Conservation (phyloP, 169 alveolate genomes). For the Prorocentrum cordatum region DNA sequence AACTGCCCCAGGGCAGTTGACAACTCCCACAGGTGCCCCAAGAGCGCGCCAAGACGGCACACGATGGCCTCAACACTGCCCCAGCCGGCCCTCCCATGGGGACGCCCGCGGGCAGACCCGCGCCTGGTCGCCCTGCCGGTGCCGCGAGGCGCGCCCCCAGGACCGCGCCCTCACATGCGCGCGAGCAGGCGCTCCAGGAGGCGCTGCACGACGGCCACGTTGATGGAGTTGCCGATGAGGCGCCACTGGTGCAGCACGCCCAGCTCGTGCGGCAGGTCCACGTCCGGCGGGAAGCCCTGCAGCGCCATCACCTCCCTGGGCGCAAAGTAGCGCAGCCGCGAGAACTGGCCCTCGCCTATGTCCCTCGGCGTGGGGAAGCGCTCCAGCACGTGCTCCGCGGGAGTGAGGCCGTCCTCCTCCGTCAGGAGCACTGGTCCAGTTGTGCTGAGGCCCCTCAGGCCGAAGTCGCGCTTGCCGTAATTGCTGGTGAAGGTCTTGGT, state of each 20-base stretch:
- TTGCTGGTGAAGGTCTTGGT: slow-evolving; percentile 34
- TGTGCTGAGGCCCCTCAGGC: slow-evolving; percentile 2
- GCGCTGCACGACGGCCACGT: not conserved
- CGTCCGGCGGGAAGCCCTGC: not conserved
- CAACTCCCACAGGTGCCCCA: no score
- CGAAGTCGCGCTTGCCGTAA: slow-evolving; percentile 12
- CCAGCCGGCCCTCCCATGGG: no score
- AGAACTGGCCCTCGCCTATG: not conserved
- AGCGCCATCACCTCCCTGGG: slow-evolving; percentile 6
- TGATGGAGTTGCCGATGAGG: slow-evolving; percentile 22
- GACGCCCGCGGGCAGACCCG: no score
- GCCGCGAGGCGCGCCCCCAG: no score
- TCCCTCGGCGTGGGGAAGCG: not conserved
- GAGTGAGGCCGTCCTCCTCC: not conserved
- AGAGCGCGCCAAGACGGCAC: no score
- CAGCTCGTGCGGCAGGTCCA: not conserved
- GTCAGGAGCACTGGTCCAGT: slow-evolving; percentile 11
- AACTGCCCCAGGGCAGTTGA: no score
- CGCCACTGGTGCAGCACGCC: slow-evolving; percentile 23
- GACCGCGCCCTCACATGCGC: no score
- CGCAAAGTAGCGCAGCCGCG: not conserved
- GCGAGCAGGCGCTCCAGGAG: not conserved
- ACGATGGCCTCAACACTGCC: no score
- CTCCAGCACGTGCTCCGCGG: not conserved
- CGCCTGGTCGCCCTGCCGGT: no score